These are phyloP conservation scores for Diaporthe sp. DNA, from an alignment of 2,329 filamentous ascomycete genomes.

Conservation along the genomic window DNA sequence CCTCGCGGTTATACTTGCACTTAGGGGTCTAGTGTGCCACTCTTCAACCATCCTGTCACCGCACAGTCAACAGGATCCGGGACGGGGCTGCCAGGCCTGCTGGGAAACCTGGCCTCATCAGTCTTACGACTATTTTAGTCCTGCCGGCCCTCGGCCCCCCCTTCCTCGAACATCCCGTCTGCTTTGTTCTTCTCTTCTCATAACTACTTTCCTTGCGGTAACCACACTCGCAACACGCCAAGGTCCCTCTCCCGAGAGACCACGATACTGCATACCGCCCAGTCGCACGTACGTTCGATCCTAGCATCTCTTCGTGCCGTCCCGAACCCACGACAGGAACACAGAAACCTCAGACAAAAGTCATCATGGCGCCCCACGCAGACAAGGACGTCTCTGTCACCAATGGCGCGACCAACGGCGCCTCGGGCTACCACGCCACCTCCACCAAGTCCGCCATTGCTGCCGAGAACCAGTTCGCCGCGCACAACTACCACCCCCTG, in stretches of 20 bases:
- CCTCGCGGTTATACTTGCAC: slow-evolving; percentile 61
- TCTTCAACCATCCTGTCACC: slow-evolving; percentile 14
- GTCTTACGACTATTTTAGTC: slow-evolving; percentile 29
- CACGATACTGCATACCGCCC: background rate
- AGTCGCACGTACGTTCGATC: background rate
- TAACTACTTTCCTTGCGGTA: background rate
- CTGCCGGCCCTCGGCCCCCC: slow-evolving; percentile 1
- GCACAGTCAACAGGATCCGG: slow-evolving; percentile 33
- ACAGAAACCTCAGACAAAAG: slow-evolving; percentile 32
- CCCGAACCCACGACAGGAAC: slow-evolving; percentile 23
- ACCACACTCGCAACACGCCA: background rate
- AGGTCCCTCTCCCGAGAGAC: slow-evolving; percentile 1
- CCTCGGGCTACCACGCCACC: slow-evolving; percentile 74
- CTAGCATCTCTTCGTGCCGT: background rate
- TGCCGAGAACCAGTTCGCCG: slow-evolving; percentile 84
- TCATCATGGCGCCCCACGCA: slow-evolving; percentile 70
- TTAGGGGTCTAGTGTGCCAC: slow-evolving; percentile 62
- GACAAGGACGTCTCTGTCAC: slow-evolving; percentile 50
- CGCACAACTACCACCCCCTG: slow-evolving; percentile 98
- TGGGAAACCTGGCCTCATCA: slow-evolving; percentile 14
- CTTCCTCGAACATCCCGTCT: background rate
- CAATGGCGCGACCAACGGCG: slow-evolving; percentile 46
- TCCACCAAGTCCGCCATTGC: slow-evolving; percentile 84
- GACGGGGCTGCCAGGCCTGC: slow-evolving; percentile 37
- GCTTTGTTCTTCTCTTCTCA: slow-evolving; percentile 4